phyloP scores from a whole-genome alignment of 2,329 filamentous ascomycete species.

The Ceratocystis albifundus region DNA sequence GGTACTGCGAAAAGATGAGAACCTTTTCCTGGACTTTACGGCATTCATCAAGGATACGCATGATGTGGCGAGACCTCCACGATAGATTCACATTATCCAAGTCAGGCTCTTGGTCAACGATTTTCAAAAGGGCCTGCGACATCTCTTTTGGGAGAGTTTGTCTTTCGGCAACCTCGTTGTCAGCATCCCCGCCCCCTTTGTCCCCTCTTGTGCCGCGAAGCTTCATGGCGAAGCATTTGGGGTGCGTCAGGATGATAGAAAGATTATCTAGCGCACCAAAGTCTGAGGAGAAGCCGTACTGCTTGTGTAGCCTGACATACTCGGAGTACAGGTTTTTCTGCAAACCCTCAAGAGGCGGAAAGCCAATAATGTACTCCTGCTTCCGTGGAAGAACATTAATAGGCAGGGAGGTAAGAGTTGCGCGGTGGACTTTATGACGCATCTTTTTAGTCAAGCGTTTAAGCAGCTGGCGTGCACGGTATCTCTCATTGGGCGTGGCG shows the following conservation, averaged over 20 bases:
- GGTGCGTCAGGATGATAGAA: conserved; percentile 43
- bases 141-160: conserved; percentile 17
- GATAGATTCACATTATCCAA: conserved; percentile 30
- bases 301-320: conserved; percentile 31
- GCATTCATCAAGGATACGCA: conserved; percentile 54
- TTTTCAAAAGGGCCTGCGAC: conserved; percentile 2
- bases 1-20: conserved; percentile 66
- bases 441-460: conserved; percentile 60
- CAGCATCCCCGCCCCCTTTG: not conserved
- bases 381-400: conserved; percentile 59
- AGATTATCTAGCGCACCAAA: conserved; percentile 35
- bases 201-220: conserved; percentile 23
- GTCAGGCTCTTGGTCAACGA: conserved; percentile 18
- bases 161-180: not conserved
- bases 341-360: conserved; percentile 50
- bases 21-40: conserved; percentile 56
- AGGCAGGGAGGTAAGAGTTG: conserved; percentile 52
- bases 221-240: conserved; percentile 36
- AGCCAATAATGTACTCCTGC: conserved; percentile 66
- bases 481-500: conserved; percentile 44
- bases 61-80: conserved; percentile 36
- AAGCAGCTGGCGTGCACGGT: conserved; percentile 53
- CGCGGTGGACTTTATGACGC: conserved; percentile 65
- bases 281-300: conserved; percentile 1
- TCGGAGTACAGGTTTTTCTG: conserved; percentile 53